Conservation (phyloP, 2,329 filamentous ascomycete genomes). For the Paecilomyces niveus region DNA sequence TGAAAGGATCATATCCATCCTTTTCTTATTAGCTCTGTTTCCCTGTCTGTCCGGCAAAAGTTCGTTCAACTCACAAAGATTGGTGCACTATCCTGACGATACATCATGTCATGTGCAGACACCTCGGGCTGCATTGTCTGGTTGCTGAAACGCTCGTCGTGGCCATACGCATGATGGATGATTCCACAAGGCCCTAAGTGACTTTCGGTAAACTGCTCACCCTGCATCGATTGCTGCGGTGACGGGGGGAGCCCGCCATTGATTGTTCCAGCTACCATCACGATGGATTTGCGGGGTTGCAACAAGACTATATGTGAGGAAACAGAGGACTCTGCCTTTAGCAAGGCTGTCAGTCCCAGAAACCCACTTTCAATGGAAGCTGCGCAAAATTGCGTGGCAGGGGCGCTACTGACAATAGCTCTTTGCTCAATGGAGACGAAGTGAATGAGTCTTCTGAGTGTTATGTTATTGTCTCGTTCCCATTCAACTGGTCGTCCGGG, state of each 20-base stretch:
- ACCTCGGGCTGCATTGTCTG: slow-evolving; percentile 1
- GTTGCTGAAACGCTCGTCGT: slow-evolving; percentile 4
- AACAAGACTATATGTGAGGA: neutral
- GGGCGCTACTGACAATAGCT: neutral
- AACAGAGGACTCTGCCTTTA: neutral
- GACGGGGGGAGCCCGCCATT: slow-evolving; percentile 19
- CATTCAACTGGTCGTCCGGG: neutral
- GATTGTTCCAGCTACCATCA: slow-evolving; percentile 6
- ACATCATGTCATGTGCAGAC: slow-evolving; percentile 3
- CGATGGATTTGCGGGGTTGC: neutral
- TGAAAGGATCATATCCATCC: slow-evolving; percentile 13
- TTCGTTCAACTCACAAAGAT: slow-evolving; percentile 13
- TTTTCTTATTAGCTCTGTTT: neutral
- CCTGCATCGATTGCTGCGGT: slow-evolving; percentile 21
- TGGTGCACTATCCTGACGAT: slow-evolving; percentile 6
- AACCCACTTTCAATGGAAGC: neutral
- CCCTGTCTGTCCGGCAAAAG: neutral
- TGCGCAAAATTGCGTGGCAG: neutral
- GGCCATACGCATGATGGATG: slow-evolving; percentile 9
- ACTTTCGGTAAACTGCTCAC: slow-evolving; percentile 12
- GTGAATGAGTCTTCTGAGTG: neutral
- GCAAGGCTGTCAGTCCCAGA: neutral
- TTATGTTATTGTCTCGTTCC: neutral
- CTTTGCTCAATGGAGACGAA: neutral
- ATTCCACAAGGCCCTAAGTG: slow-evolving; percentile 8